Evolutionary conservation across 2,329 filamentous ascomycete genomes (phyloP).

Genomic region (Hymenotorrendiella dingleyae): DNA sequence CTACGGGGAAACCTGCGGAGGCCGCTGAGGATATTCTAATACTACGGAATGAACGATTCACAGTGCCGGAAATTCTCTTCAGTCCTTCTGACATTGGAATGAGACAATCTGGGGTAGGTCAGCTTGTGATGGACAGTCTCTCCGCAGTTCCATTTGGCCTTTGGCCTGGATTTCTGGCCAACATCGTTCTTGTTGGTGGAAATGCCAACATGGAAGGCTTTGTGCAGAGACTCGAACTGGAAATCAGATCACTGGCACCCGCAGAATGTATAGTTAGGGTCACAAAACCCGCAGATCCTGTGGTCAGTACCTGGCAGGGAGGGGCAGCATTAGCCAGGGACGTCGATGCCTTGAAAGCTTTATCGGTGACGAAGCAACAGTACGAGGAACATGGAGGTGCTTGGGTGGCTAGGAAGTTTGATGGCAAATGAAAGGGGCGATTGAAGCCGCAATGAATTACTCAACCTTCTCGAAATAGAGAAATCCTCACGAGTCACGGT

Average conservation of each 20-base stretch:
- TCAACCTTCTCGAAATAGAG: no score
- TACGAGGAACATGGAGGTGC: constrained; percentile 79
- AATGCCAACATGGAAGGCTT: constrained; percentile 78
- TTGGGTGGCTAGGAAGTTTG: constrained; percentile 71
- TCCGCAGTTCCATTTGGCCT: constrained; percentile 70
- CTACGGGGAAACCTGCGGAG: constrained; percentile 36
- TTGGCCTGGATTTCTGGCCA: constrained; percentile 78
- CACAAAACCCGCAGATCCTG: constrained; percentile 62
- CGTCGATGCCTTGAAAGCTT: constrained; percentile 52
- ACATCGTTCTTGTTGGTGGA: constrained; percentile 84
- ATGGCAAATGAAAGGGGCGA: constrained; percentile 34
- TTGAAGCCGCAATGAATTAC: no score
- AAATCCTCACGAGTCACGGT: no score
- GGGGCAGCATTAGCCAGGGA: constrained; percentile 72
- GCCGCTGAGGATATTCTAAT: constrained; percentile 73
- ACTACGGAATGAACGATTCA: constrained; percentile 86
- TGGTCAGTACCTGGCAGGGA: constrained; percentile 79
- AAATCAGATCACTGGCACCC: constrained; percentile 65
- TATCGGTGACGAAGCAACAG: constrained; percentile 79
- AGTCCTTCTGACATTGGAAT: constrained; percentile 80
- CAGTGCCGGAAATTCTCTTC: constrained; percentile 85
- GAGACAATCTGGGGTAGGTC: constrained; percentile 73
- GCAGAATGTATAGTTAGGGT: constrained; percentile 75
- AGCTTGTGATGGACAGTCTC: constrained; percentile 76
- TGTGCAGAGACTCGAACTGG: constrained; percentile 68